Base-by-base conservation (phyloP, 2,329 filamentous ascomycete genomes). In the Colletotrichum magnum region DNA sequence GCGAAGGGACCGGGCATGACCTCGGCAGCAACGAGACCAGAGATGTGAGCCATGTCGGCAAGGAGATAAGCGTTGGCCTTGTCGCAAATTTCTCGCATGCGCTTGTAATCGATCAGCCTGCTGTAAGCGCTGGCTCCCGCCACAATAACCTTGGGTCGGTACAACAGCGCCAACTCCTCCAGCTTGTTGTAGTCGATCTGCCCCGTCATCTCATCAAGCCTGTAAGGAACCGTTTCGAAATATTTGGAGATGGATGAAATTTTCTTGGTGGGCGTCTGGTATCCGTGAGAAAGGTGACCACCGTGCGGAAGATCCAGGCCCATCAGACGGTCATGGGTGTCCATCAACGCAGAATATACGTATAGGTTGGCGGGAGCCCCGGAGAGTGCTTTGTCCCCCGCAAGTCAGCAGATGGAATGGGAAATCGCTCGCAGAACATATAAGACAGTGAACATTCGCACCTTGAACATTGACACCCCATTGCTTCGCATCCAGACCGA, bases 191-290 rank as follows among this genome's bases (percentile, higher is more conserved):
- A 99, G 85, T 99, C 95, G 77, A 99, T 99, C 75, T 95, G 87
- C 69, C 96, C 96, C 6, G 95, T 98, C 72, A 91, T 87, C 78
- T 97, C 93, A 84, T 98, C 90, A 63, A 98, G 88, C 69, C 94
- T 92, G 86, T 99, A 99, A 5, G 96, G 96, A 72, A 99, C 86
- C 43, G 96, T 99, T 85, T 99, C 96, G 80, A 99, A 99, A 85
- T 99, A 99, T 79, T 97, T 98, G 67, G 95, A 98, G 73, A 99
- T 91, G 76, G 95, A 94, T n/a, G 95, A 98, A 80, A 99, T 98
- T 88, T 95, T 95, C 82, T 92, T 94, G 61, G 92, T 92, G 3
- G 96, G 94, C 21, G 94, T 98, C 83, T 99, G 96, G 83, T 99
- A 99, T 72, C 96, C 96, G 83, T 99, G 96, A 54, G 93, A 97